Evolutionary conservation across 2,329 filamentous ascomycete genomes (phyloP), one percentile per base, ranked within the genome.

Genomic region (Intubia oerlemansii): DNA sequence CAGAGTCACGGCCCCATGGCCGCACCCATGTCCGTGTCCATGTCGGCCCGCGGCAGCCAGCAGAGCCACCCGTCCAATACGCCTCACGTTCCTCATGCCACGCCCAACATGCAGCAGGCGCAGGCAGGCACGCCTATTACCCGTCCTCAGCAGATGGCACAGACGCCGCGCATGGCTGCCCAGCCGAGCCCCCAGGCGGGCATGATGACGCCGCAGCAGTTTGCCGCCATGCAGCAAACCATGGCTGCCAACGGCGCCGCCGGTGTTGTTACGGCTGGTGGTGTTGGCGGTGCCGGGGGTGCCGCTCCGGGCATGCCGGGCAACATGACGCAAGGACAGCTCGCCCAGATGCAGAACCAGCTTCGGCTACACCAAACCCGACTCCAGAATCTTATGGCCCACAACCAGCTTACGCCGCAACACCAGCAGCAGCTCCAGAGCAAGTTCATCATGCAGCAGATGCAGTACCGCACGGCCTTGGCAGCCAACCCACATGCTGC

Each of bases 41-140:
- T 73, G 67, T 68, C 63, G 31, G 56, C 64, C 13, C 59, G 67
- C 35, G 63, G 65, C 32, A 74, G 68, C 40, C 69, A 75, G 41
- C 68, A 74, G 41, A 74, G 69, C 38, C 68, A 74, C 44, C 56
- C 57, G 3, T 58, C 63, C 3, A 61, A 60, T n/a, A 74, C 69
- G 8, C 70, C 69, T 16, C 58, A 66, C 10, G 64, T 73, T 49
- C 62, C 59, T 5, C 59, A 57, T 36, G 56, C 62, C 10, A 75
- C 69, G 2, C 69, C 69, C 2, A 67, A 64, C 34, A 62, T 72
- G 10, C 64, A 70, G 33, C 31, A 30, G 26, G 7, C 13, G 21
- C 34, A 34, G 15, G 30, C 34, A 21, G 59, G 57, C 17, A 74
- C 69, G 1, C 69, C 69, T 1, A 59, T 69, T 49, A 63, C 33